Evolutionary conservation across 73 alveolate genomes (phyloP), one percentile per base, ranked within the genome.

Genomic region (Paramecium pentaurelia): DNA sequence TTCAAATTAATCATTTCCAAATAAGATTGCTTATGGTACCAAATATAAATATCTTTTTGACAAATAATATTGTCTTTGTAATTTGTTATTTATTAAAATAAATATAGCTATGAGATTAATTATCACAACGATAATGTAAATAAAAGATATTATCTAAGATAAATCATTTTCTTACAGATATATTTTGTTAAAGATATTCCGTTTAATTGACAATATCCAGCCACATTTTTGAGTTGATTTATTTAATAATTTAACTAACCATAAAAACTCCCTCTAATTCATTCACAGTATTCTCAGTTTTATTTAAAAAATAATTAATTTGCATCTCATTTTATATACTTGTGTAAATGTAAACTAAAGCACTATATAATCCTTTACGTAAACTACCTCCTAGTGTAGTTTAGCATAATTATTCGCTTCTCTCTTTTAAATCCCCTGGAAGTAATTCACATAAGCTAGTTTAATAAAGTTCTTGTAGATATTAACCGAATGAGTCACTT

Each of bases 231-330:
- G 34, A 10, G 37, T 75, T 75, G 14, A 75, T 45, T 11, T 34
- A 8, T 38, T 75, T 75, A 4, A 75, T 34, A 34, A 75, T 16
- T 37, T 34, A 22, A 75, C 88, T 75, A 32, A 75, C 60, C 18
- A 75, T 75, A 38, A 75, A 75, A 34, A 45, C 88, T 14, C 88
- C 88, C 18, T 75, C 88, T 40, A 75, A 75, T 75, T 75, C 88
- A 22, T 37, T 34, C 2, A 34, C 58, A 10, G 88, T 75, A 16
- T n/a, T 37, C 18, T 34, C 88, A 11, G 88, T 75, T 75, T 75
- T 75, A 75, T 75, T 75, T 14, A 8, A 34, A 75, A 75, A 75
- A 6, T 34, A 9, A 36, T 75, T 75, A 4, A 75, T 75, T 20
- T 30, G 40, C 88, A 75, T 75, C 60, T 75, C 88, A 75, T 18